Percentiles rank a stretch among this genome's conserved stretches.
Evolutionary conservation across 106 monocot species (phyloP).

Genomic region (Platanthera guangdongensis): DNA sequence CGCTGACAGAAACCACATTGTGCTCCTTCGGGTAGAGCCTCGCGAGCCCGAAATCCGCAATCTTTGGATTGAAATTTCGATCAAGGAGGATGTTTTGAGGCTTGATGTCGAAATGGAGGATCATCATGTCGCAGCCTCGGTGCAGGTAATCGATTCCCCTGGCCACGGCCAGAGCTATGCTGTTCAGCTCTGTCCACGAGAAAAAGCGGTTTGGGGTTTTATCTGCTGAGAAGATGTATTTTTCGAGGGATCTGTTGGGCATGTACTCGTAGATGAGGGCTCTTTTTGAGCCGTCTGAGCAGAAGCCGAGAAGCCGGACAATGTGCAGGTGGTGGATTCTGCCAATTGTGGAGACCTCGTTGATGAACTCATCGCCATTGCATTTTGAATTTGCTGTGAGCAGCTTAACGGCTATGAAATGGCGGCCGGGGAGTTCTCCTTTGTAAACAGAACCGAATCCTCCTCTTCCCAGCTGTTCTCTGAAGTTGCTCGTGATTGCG

Average conservation of each 20-base stretch:
- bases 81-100: constrained; percentile 23
- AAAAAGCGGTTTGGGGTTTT: background rate
- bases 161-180: constrained; percentile 12
- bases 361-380: constrained; percentile 48
- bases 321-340: constrained; percentile 44
- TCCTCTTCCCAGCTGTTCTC: constrained; percentile 40
- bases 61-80: constrained; percentile 11
- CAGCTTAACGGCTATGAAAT: constrained; percentile 33
- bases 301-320: constrained; percentile 35
- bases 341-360: constrained; percentile 47
- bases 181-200: constrained; percentile 8
- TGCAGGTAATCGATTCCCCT: constrained; percentile 21
- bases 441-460: constrained; percentile 42
- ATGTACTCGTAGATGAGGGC: constrained; percentile 43
- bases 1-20: constrained; percentile 9
- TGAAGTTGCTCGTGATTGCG: constrained; percentile 31
- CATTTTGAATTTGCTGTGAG: constrained; percentile 10
- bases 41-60: constrained; percentile 25
- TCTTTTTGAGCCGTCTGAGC: constrained; percentile 37
- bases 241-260: constrained; percentile 39
- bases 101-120: constrained; percentile 28
- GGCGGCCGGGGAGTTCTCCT: constrained; percentile 18
- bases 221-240: constrained; percentile 21
- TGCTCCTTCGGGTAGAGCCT: constrained; percentile 12
- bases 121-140: constrained; percentile 19